Evolutionary conservation across 768 basidiomycete genomes (phyloP).

Genomic region (Hebeloma cylindrosporum): DNA sequence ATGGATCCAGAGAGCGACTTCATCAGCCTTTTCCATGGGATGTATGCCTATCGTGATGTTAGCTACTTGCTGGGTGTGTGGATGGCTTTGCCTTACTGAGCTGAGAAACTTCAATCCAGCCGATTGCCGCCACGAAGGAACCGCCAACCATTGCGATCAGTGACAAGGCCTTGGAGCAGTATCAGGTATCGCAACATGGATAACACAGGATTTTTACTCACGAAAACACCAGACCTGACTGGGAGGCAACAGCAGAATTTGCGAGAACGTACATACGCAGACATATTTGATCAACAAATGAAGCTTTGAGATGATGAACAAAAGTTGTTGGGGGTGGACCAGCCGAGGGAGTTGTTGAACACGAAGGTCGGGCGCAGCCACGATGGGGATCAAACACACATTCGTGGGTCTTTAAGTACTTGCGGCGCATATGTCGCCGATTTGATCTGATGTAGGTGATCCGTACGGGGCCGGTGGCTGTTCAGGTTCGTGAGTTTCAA

Average conservation of each 20-base stretch:
- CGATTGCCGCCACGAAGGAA: constrained; percentile 41
- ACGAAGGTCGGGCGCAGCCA: constrained; percentile 38
- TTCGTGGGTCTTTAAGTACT: too few relatives aligned
- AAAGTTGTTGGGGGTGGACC: constrained; percentile 14
- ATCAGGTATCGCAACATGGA: neutral
- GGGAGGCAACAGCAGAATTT: constrained; percentile 68
- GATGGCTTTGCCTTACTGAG: constrained; percentile 34
- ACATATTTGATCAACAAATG: constrained; percentile 41
- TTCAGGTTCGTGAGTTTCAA: too few relatives aligned
- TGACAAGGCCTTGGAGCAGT: constrained; percentile 24
- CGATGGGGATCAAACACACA: too few relatives aligned
- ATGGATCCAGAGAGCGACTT: constrained; percentile 47
- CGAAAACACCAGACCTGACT: constrained; percentile 63
- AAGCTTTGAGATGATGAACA: constrained; percentile 19
- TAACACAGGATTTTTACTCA: constrained; percentile 26
- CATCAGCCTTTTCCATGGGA: constrained; percentile 36
- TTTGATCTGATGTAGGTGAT: too few relatives aligned
- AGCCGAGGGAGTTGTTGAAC: constrained; percentile 19
- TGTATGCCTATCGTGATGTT: constrained; percentile 28
- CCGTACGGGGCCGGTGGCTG: too few relatives aligned
- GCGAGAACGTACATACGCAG: constrained; percentile 47
- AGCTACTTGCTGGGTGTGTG: neutral
- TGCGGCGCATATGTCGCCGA: too few relatives aligned
- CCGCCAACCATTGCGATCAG: constrained; percentile 47
- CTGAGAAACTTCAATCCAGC: constrained; percentile 46